Evolutionary conservation across 306 rosid species (phyloP).

Genomic region (Cyamopsis tetragonoloba): DNA sequence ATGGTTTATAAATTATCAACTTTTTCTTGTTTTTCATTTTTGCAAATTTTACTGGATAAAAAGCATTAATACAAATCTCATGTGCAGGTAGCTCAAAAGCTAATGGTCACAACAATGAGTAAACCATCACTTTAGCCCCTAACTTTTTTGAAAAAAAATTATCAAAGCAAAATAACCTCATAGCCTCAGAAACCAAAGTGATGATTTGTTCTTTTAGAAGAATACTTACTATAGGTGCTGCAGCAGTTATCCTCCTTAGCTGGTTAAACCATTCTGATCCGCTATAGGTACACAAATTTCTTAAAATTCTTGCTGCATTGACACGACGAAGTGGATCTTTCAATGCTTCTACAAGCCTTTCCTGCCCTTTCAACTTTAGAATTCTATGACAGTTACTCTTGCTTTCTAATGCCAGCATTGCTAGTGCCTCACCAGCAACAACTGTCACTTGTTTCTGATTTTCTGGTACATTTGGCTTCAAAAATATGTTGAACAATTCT

Average conservation of each 20-base stretch:
- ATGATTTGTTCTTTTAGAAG: too few species aligned
- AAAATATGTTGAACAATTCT: constrained; percentile 59
- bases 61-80: not conserved
- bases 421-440: constrained; percentile 84
- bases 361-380: constrained; percentile 43
- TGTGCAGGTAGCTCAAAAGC: not conserved
- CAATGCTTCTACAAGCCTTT: constrained; percentile 49
- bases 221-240: constrained; percentile 65
- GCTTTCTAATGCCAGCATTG: constrained; percentile 75
- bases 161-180: too few species aligned
- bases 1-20: not conserved
- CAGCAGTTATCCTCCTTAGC: constrained; percentile 42
- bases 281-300: constrained; percentile 62
- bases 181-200: too few species aligned
- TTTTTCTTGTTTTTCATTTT: not conserved
- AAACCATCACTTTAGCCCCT: too few species aligned
- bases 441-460: constrained; percentile 28
- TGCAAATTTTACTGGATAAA: too few species aligned
- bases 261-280: constrained; percentile 44
- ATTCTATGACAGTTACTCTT: constrained; percentile 57
- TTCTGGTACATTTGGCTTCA: constrained; percentile 33
- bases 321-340: constrained; percentile 50
- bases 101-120: too few species aligned
- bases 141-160: too few species aligned
- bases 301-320: constrained; percentile 63